These are phyloP conservation scores for Allantophomopsis lycopodina DNA, from an alignment of 2,329 filamentous ascomycete species.

Conservation along the genomic window DNA sequence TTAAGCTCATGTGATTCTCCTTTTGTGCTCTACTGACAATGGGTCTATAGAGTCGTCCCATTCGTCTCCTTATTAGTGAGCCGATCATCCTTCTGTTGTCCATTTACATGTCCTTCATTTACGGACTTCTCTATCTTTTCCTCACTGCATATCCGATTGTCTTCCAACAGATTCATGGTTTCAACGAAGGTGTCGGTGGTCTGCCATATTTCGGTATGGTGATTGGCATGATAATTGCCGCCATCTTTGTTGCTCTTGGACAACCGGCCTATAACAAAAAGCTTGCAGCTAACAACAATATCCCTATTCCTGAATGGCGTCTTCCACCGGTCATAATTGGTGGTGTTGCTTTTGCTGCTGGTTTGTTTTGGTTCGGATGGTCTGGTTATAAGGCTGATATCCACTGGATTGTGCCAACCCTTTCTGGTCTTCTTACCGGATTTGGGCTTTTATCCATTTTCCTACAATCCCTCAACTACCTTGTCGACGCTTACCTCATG, in stretches of 20 bases:
- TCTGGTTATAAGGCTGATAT: conserved; percentile 41
- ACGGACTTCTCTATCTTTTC: conserved; percentile 72
- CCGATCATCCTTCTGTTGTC: conserved; percentile 56
- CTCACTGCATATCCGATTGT: conserved; percentile 75
- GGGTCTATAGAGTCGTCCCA: conserved; percentile 29
- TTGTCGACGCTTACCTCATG: conserved; percentile 63
- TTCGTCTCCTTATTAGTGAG: conserved; percentile 50
- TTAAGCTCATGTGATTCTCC: conserved; percentile 19
- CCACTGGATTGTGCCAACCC: conserved; percentile 50
- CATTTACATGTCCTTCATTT: conserved; percentile 64
- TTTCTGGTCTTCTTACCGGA: conserved; percentile 50
- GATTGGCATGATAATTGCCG: conserved; percentile 55
- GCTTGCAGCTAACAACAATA: conserved; percentile 50
- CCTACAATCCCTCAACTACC: conserved; percentile 67
- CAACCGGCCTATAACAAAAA: conserved; percentile 58
- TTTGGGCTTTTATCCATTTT: conserved; percentile 76
- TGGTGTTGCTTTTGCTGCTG: conserved; percentile 43
- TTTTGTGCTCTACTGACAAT: conserved; percentile 43
- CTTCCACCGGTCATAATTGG: conserved; percentile 47
- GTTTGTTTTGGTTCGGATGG: conserved; percentile 72
- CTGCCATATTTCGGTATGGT: conserved; percentile 83
- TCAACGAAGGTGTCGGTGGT: conserved; percentile 56
- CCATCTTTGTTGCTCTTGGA: conserved; percentile 44
- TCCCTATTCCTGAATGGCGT: conserved; percentile 54
- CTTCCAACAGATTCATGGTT: conserved; percentile 59